Evolutionary conservation across 2,329 filamentous ascomycete species (phyloP).

Genomic region (Diaporthe sp.): DNA sequence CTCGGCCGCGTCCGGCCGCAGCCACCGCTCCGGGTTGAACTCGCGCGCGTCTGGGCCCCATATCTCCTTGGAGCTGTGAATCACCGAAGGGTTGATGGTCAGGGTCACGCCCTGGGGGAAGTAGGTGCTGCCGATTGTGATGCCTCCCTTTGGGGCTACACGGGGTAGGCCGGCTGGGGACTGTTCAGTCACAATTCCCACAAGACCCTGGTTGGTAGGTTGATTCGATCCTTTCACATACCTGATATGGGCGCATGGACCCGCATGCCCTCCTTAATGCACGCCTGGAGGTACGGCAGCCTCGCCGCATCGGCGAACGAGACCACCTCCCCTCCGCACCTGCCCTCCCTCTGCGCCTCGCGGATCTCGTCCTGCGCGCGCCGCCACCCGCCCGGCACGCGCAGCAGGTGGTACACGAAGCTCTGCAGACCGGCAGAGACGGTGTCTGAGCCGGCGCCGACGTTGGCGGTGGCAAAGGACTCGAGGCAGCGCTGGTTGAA

Average conservation of each 20-base stretch:
- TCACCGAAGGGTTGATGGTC: constrained; percentile 46
- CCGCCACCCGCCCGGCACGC: constrained; percentile 42
- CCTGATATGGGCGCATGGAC: constrained; percentile 43
- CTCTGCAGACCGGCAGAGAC: constrained; percentile 45
- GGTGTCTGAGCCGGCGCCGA: constrained; percentile 46
- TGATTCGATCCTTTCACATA: not conserved
- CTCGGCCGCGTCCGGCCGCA: constrained; percentile 38
- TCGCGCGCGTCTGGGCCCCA: constrained; percentile 45
- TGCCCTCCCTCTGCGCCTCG: constrained; percentile 38
- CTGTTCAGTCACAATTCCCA: not conserved
- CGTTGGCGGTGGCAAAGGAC: constrained; percentile 41
- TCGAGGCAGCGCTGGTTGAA: constrained; percentile 39
- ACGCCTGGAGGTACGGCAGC: constrained; percentile 52
- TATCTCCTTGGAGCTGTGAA: constrained; percentile 47
- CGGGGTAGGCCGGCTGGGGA: constrained; percentile 46
- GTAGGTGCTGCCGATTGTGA: constrained; percentile 47
- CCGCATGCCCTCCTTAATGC: constrained; percentile 52
- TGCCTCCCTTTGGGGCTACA: constrained; percentile 47
- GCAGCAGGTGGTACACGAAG: constrained; percentile 48
- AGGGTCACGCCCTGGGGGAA: constrained; percentile 49
- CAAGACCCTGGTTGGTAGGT: not conserved
- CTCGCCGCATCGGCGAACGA: constrained; percentile 48
- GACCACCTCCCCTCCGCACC: constrained; percentile 42
- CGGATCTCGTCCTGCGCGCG: constrained; percentile 45
- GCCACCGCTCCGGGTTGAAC: constrained; percentile 47